Conservation (phyloP, 2,329 filamentous ascomycete genomes). For the Talaromyces rugulosus region DNA sequence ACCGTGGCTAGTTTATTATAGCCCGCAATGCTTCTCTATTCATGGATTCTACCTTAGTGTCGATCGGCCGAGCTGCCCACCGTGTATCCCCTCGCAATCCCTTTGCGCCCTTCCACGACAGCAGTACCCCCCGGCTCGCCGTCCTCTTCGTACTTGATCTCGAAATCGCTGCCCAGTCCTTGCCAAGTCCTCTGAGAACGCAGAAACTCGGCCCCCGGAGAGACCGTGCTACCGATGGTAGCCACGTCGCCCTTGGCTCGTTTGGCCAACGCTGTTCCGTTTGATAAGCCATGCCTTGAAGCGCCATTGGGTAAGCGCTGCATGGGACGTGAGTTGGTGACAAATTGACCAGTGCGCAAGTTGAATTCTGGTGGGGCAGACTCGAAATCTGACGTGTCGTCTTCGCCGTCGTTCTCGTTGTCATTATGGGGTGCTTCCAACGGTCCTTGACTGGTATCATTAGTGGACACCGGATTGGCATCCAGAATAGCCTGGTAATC, state of each 20-base stretch:
- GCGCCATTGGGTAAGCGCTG: conserved; percentile 33
- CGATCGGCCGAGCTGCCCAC: conserved; percentile 57
- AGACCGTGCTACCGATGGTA: conserved; percentile 78
- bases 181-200: conserved; percentile 82
- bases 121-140: conserved; percentile 53
- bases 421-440: conserved; percentile 51
- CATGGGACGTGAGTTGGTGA: conserved; percentile 62
- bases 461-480: conserved; percentile 19
- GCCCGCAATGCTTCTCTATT: not conserved
- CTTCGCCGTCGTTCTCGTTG: not conserved
- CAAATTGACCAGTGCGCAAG: conserved; percentile 78
- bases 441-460: conserved; percentile 23
- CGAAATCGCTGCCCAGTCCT: conserved; percentile 83
- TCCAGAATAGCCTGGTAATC: conserved; percentile 70
- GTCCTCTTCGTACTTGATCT: conserved; percentile 56
- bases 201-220: conserved; percentile 85
- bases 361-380: conserved; percentile 82
- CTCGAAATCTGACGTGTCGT: conserved; percentile 64
- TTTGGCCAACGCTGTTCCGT: conserved; percentile 55
- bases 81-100: conserved; percentile 82
- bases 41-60: conserved; percentile 18
- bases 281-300: conserved; percentile 16
- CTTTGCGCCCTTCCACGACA: conserved; percentile 81
- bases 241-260: conserved; percentile 68
- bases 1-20: not conserved